Conservation (phyloP, 331 rosid genomes). For the Acacia pycnantha region DNA sequence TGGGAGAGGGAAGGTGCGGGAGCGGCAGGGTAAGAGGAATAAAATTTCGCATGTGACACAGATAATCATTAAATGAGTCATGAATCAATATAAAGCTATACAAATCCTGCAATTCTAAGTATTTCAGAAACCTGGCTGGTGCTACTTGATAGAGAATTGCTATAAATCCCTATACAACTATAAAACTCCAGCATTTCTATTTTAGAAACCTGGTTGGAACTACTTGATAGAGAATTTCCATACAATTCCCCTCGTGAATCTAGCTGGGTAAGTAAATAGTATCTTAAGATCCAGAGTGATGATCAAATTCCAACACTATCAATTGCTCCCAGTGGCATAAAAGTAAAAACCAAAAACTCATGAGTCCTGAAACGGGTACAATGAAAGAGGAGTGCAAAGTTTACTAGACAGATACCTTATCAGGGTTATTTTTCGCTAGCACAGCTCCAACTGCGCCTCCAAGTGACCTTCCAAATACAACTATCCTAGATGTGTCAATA, state of each 20-base stretch:
- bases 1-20: background rate
- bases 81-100: slow-evolving; percentile 12
- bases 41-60: slow-evolving; percentile 4
- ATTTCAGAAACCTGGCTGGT: background rate
- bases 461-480: slow-evolving; percentile 97
- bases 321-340: background rate
- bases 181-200: too few relatives aligned
- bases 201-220: background rate
- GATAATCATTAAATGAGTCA: slow-evolving; percentile 10
- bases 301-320: slow-evolving; percentile 10
- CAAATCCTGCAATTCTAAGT: background rate
- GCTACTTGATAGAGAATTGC: slow-evolving; percentile 14
- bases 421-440: slow-evolving; percentile 82
- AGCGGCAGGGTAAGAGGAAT: background rate
- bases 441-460: slow-evolving; percentile 99
- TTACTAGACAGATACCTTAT: slow-evolving; percentile 59
- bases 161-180: background rate
- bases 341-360: background rate
- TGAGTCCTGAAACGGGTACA: background rate
- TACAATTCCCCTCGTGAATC: slow-evolving; percentile 10
- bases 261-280: slow-evolving; percentile 13
- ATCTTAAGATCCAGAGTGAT: background rate
- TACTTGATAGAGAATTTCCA: background rate
- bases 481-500: slow-evolving; percentile 82
- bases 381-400: slow-evolving; percentile 8